Evolutionary conservation across 768 basidiomycete species (phyloP), one percentile per base, ranked within the genome.

Genomic region (Mycena sanguinolenta): DNA sequence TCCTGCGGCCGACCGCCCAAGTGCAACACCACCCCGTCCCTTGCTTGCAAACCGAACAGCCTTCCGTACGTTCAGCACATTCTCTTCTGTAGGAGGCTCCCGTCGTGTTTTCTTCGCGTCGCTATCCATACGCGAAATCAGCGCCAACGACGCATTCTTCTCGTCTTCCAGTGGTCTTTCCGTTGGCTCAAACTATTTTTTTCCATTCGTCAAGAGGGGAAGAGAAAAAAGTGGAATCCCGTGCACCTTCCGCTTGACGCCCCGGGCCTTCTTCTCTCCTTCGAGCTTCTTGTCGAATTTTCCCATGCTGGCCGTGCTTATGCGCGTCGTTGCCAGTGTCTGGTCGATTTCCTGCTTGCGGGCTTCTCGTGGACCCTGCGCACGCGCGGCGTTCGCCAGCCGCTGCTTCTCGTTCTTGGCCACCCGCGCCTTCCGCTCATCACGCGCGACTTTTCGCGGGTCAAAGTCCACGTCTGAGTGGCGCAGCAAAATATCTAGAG

Each of bases 291-390:
- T 92, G 79, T 99, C 97, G 75, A 98, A 99, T 75, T 89, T 92
- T 73, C 98, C 98, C 92, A 99, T 92, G 75, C 95, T 97, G 0
- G 96, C 98, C 0, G 98, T 99, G 70, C 96, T 96, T 32, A 85
- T 83, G 68, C 94, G 89, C 2, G 93, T 91, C 14, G 91, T 87
- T 10, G 94, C 90, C 28, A 98, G 83, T 2, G 92, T 92, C 66
- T 86, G 86, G 25, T 96, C 93, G 21, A 99, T 87, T 17, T 95
- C 91, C 17, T 78, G 74, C 81, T 95, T 95, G 27, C 94, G 90
- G 27, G 79, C 78, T 21, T 75, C 77, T 21, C 69, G 58, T 23
- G 82, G 79, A 7, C 82, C 74, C 46, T 67, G 63, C 0, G 91
- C 86, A 36, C 90, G 90, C 27, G 91, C 88, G 10, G 89, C 61